Conservation (phyloP, 306 rosid species). For the Lablab purpureus region DNA sequence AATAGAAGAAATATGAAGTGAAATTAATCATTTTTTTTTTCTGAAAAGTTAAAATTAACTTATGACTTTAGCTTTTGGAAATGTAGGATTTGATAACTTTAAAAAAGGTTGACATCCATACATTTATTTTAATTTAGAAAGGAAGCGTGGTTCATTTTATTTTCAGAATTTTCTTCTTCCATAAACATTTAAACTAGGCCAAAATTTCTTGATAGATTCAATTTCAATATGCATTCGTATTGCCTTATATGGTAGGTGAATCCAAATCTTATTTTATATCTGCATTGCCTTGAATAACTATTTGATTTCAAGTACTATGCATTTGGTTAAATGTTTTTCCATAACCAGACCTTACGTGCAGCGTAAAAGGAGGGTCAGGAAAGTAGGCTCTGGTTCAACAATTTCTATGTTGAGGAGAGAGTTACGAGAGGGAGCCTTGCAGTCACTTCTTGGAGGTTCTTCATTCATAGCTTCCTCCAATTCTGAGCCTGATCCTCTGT, state of each 20-base stretch:
- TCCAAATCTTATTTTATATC: neutral
- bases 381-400: slow-evolving; percentile 68
- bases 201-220: neutral
- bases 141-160: neutral
- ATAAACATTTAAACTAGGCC: neutral
- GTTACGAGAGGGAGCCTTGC: slow-evolving; percentile 80
- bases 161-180: neutral
- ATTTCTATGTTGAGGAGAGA: slow-evolving; percentile 78
- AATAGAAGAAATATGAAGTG: neutral
- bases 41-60: neutral
- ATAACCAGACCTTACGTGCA: slow-evolving; percentile 78
- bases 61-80: neutral
- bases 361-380: slow-evolving; percentile 80
- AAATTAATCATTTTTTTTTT: neutral
- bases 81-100: neutral
- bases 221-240: neutral
- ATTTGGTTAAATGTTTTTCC: slow-evolving; percentile 45
- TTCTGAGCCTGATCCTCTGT: slow-evolving; percentile 82
- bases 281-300: neutral
- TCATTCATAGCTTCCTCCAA: slow-evolving; percentile 58
- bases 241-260: neutral
- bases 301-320: slow-evolving; percentile 8
- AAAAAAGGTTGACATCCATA: neutral
- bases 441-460: slow-evolving; percentile 85
- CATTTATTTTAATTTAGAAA: neutral